Evolutionary conservation across 2,329 filamentous ascomycete species (phyloP), one percentile per base, ranked within the genome.

Genomic region (Passalora sequoiae): DNA sequence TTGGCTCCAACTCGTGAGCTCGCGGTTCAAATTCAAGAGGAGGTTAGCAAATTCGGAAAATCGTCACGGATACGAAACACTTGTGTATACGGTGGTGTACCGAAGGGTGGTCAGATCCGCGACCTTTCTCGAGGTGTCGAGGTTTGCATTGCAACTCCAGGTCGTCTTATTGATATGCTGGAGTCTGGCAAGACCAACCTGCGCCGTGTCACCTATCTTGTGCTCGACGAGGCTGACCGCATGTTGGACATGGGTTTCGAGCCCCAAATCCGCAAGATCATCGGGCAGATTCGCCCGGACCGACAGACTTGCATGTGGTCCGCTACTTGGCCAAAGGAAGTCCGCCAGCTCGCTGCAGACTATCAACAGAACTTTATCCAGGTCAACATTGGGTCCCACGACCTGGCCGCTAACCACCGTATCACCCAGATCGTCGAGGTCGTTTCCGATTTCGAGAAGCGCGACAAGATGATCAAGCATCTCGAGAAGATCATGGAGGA

Each of bases 221-320:
- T 97, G 57, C 89, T 98, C 53, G 92, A 98, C 62, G 92, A 98
- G 75, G 92, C 92, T 66, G 92, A 98, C 73, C 91, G 92, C 64
- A 98, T 98, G 92, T 78, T 98, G 67, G 92, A 98, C 74, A 98
- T 98, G 92, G 92, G 92, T 81, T 97, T 98, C 72, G 92, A 98
- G 74, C 92, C 92, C 56, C 92, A 97, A 69, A 97, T 98, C 62
- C 88, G 92, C 75, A 97, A 97, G 76, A 97, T 98, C 56, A 89
- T 98, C 58, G 79, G 85, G 53, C 92, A 98, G 73, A 97, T 97
- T 69, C 88, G 92, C 59, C 92, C 92, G 41, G 92, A 98, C 67
- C 84, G 92, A 77, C 92, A 98, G 70, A 98, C 92, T 51, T 92
- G 92, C 76, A 95, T 98, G 89, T 98, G 91, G 88, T 98, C 92